Percentiles rank a stretch among this genome's conserved stretches.
These are phyloP conservation scores for Coniella lustricola DNA, from an alignment of 2,329 filamentous ascomycete species.

Conservation along the genomic window DNA sequence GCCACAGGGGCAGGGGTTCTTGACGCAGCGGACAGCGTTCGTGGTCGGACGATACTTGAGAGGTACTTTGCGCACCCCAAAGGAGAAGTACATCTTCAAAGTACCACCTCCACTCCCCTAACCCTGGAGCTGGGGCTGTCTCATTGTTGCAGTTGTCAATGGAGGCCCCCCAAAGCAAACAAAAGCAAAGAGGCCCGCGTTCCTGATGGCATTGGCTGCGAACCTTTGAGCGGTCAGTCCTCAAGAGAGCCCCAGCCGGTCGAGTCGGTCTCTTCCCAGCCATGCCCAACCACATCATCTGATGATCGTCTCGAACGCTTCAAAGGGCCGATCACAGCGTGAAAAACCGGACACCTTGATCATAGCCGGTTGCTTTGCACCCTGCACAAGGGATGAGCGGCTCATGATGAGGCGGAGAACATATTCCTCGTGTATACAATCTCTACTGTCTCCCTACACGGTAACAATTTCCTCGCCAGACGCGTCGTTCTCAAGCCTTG, in stretches of 20 bases:
- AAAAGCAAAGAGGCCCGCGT: no score
- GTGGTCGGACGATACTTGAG: background rate
- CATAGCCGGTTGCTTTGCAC: no score
- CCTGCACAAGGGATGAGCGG: no score
- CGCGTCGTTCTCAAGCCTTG: slow-evolving; percentile 19
- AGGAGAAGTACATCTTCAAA: background rate
- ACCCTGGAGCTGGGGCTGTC: no score
- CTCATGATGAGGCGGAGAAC: no score
- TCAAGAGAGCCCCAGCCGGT: background rate
- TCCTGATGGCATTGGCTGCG: background rate
- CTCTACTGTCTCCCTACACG: no score
- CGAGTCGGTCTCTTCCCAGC: background rate
- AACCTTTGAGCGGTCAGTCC: background rate
- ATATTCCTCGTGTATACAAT: no score
- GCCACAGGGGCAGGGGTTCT: background rate
- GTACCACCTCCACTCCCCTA: background rate
- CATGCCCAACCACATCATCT: slow-evolving; percentile 2
- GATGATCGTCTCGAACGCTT: slow-evolving; percentile 8
- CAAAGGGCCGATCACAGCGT: no score
- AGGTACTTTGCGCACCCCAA: background rate
- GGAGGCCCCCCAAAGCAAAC: no score
- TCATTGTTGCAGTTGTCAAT: no score
- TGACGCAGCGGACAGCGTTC: no score
- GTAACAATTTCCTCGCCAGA: background rate
- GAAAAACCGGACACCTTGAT: no score